A percentile compares a stretch with the other conserved stretches of the same genome.
Conservation (phyloP, 768 basidiomycete genomes). For the Mycena albidolilacea region DNA sequence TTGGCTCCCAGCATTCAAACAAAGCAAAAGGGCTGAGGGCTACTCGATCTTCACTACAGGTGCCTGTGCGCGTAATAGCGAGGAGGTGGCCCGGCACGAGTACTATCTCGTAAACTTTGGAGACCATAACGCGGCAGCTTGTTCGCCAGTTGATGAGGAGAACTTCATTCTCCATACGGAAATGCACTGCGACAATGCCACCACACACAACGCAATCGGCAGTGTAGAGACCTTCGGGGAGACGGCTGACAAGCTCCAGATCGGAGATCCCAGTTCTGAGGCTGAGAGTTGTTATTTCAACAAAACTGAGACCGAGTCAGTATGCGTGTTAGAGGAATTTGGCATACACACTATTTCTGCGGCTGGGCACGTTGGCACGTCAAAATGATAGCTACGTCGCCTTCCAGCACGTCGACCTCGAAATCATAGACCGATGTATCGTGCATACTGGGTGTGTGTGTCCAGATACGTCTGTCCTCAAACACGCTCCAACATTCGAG, state of each 20-base stretch:
- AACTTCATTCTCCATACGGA: not conserved
- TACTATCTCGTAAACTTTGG: not conserved
- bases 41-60: not conserved
- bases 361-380: not conserved
- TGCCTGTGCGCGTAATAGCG: not conserved
- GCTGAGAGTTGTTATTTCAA: not conserved
- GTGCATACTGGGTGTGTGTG: not conserved
- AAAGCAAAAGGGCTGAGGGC: not conserved
- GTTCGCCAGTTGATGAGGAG: conserved; percentile 22
- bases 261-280: too few species aligned
- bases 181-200: not conserved
- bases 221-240: too few species aligned
- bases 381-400: not conserved
- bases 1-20: not conserved
- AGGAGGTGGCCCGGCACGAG: conserved; percentile 5
- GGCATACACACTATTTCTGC: too few species aligned
- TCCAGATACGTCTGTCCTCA: too few species aligned
- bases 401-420: not conserved
- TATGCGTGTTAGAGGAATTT: not conserved
- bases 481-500: too few species aligned
- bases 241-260: too few species aligned
- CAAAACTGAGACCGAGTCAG: conserved; percentile 2
- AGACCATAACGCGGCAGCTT: not conserved
- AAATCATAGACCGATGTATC: conserved; percentile 14
- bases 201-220: too few species aligned